phyloP scores from a whole-genome alignment of 225 moss, liverwort and hornwort genomes.

The Bryoerythrophyllum caledonicum region DNA sequence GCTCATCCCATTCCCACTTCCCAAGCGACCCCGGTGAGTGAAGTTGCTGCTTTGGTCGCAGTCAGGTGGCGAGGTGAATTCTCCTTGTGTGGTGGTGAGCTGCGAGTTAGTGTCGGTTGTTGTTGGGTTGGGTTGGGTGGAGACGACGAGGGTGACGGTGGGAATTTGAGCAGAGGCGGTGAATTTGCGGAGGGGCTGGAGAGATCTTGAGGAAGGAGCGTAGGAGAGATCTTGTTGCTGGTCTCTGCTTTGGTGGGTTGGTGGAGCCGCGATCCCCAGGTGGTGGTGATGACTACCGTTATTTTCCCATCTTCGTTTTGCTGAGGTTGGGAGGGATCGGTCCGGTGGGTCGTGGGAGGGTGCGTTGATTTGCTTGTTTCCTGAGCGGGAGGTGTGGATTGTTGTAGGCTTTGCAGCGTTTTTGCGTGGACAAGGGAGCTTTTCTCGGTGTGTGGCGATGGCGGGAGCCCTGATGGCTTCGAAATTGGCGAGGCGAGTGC shows the following conservation, averaged over 20 bases:
- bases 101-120: not conserved
- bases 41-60: slow-evolving; percentile 8
- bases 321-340: slow-evolving; percentile 11
- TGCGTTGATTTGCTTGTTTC: not conserved
- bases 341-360: not conserved
- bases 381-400: not conserved
- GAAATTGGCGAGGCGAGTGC: slow-evolving; percentile 68
- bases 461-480: slow-evolving; percentile 42
- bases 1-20: too few relatives aligned
- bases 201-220: not conserved
- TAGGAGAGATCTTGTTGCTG: not conserved
- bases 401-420: slow-evolving; percentile 1
- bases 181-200: slow-evolving; percentile 5
- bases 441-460: slow-evolving; percentile 34
- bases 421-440: not conserved
- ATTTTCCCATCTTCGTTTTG: not conserved
- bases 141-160: not conserved
- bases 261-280: not conserved
- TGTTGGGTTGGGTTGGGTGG: not conserved
- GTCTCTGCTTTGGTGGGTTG: not conserved
- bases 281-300: not conserved
- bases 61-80: not conserved
- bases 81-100: not conserved
- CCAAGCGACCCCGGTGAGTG: not conserved
- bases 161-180: not conserved